Evolutionary conservation across 495 filamentous ascomycete genomes (phyloP), one percentile per base, ranked within the genome.

Genomic region (Penicillium arizonense): DNA sequence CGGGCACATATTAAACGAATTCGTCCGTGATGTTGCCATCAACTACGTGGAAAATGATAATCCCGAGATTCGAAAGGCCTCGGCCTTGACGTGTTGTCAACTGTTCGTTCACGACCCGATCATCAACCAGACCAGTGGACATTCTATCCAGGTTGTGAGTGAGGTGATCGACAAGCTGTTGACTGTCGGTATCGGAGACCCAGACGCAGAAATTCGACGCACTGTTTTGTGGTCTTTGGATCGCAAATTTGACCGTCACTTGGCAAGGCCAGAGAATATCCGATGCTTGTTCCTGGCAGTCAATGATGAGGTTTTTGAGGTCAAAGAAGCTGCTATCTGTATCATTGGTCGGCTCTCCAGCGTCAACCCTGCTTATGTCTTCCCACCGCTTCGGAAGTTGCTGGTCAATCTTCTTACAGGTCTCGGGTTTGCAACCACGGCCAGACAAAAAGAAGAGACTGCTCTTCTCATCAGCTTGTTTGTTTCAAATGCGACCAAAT

Each of bases 41-140:
- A 92, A 90, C 66, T 99, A 95, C 56, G 93, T 97, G 45, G 92
- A 97, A 62, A 93, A 93, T 51, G 91, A 96, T 53, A 95, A 96
- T 62, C 82, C 90, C 0, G 89, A 95, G 52, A 96, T 97, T 48
- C 86, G 94, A 50, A 93, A 96, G 67, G 92, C 93, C 11, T 91
- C 94, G 11, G 93, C 95, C 30, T 79, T 99, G 51, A 99, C 95
- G 21, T 97, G 95, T 71, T 99, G 94, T 64, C 94, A 99, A 60
- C 81, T 99, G 36, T 96, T 97, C 62, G 89, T 97, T 9, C 83
- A 88, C 52, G 94, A 99, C 65, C 95, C 95, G 0, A 97, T 97
- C 59, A 92, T 97, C 58, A 90, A 96, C 62, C 94, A 99, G 62
- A 97, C 93, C 5, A 97, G 94, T 63, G 87, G 88, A 49, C 94